Conservation (phyloP, 345 rosid genomes). For the Draba incana region DNA sequence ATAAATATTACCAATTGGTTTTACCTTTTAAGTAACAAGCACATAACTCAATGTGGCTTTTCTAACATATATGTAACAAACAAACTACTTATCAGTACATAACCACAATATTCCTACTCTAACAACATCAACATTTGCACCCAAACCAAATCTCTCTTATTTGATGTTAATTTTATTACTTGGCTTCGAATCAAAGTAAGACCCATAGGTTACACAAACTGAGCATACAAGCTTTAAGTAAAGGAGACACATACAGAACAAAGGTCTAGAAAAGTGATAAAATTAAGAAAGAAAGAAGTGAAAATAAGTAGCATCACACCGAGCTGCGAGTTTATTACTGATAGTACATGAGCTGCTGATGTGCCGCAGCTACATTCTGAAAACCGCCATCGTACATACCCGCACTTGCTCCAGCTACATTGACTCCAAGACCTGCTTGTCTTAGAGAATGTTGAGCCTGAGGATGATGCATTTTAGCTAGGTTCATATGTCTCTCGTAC, state of each 20-base stretch:
- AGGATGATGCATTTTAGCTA: conserved; percentile 80
- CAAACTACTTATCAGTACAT: conserved; percentile 1
- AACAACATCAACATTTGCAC: neutral
- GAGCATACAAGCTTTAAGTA: conserved; percentile 23
- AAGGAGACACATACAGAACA: conserved; percentile 29
- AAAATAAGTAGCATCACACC: conserved; percentile 2
- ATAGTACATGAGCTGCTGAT: conserved; percentile 91
- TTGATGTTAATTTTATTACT: conserved; percentile 24
- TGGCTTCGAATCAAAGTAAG: conserved; percentile 15
- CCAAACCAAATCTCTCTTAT: conserved; percentile 28
- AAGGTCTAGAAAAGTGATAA: conserved; percentile 25
- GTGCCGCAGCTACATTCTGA: conserved; percentile 74
- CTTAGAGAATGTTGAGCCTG: conserved; percentile 80
- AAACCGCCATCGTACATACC: conserved; percentile 80
- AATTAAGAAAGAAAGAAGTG: neutral
- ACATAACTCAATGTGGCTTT: too few species aligned
- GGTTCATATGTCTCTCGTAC: conserved; percentile 69
- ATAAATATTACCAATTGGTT: too few species aligned
- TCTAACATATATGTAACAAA: too few species aligned
- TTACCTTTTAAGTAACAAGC: too few species aligned
- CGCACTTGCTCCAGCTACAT: conserved; percentile 68
- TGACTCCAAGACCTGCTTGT: conserved; percentile 76
- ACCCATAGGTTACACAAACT: conserved; percentile 32
- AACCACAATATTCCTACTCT: conserved; percentile 6
- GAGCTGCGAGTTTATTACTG: conserved; percentile 46